Evolutionary conservation across 495 filamentous ascomycete species (phyloP).

Genomic region (Delitschia confertaspora): DNA sequence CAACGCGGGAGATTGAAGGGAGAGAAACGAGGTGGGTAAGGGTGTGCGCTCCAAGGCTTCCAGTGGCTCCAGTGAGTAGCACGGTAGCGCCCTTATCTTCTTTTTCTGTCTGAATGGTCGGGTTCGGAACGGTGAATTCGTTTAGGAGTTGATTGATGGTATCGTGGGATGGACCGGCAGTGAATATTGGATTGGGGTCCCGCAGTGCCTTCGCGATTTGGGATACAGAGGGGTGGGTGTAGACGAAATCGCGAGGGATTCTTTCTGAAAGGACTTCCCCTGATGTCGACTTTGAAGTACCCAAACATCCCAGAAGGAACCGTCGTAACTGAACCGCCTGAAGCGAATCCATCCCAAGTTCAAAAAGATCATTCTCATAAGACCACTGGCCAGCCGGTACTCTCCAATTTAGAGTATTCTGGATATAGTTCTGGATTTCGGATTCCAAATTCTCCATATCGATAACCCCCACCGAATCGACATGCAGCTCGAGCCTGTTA

Average conservation of each 20-base stretch:
- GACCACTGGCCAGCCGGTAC: slow-evolving; percentile 6
- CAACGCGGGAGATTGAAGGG: not conserved
- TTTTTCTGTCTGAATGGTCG: too few species aligned
- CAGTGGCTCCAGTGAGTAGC: slow-evolving; percentile 6
- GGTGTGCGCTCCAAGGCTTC: slow-evolving; percentile 3
- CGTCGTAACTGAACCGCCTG: slow-evolving; percentile 31
- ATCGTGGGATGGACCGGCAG: not conserved
- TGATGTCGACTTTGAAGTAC: not conserved
- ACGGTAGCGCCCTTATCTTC: not conserved
- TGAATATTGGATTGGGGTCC: not conserved
- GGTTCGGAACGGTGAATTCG: not conserved
- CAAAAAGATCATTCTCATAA: slow-evolving; percentile 33
- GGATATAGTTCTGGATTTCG: not conserved
- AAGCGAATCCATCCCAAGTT: slow-evolving; percentile 37
- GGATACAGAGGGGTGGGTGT: slow-evolving; percentile 2
- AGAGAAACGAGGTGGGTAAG: not conserved
- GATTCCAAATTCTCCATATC: not conserved
- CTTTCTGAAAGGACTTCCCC: too few species aligned
- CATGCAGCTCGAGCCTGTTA: slow-evolving; percentile 16
- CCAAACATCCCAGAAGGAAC: slow-evolving; percentile 24
- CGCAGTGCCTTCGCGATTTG: not conserved
- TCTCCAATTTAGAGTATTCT: slow-evolving; percentile 13
- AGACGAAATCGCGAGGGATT: slow-evolving; percentile 2
- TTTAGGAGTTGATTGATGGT: not conserved
- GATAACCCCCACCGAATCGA: not conserved